Evolutionary conservation across 176 grass and related monocot genomes (phyloP), one percentile per base, ranked within the genome.

Genomic region (Carex pumila): DNA sequence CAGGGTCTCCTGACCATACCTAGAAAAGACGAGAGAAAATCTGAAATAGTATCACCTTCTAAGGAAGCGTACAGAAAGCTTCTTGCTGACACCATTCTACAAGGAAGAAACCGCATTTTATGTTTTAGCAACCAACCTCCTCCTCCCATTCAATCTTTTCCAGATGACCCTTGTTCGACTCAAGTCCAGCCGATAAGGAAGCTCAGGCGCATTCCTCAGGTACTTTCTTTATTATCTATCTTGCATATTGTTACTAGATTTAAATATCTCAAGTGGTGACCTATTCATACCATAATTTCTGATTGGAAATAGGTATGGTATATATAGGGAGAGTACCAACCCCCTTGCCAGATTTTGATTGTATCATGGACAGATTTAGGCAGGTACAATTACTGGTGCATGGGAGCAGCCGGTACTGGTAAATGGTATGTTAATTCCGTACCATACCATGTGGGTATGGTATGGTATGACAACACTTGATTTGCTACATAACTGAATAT

Each of bases 61-160:
- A 89, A 77, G 77, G 81, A 84, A 47, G 81, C 84, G 9, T 93
- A 91, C 65, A 62, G 63, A 82, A 91, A 77, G 76, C 65, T 87
- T 83, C 89, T 93, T 25, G 81, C 81, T 3, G 87, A 93, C 57
- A 83, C 65, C 69, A 7, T 92, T 32, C 67, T 89, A 8, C 71
- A 77, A 12, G 84, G 84, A 64, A 85, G 85, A 82, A 92, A 66
- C 14, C 31, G 90, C 30, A 92, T 92, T 55, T 62, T 92, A 31
- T 22, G 81, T 63, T 92, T 87, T 69, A 81, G 74, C 10, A 87
- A 79, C 66, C 86, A 85, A 18, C 71, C 87, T 8, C 61, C 34
- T 3, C 54, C 69, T 15, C 69, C 62, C 15, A 77, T 82, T 22
- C 18, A 81, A 32, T 58, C 80, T 71, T 82, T 12, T 18, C 52